phyloP scores from a whole-genome alignment of 352 stramenopile species.

The Pythium periplocum region DNA sequence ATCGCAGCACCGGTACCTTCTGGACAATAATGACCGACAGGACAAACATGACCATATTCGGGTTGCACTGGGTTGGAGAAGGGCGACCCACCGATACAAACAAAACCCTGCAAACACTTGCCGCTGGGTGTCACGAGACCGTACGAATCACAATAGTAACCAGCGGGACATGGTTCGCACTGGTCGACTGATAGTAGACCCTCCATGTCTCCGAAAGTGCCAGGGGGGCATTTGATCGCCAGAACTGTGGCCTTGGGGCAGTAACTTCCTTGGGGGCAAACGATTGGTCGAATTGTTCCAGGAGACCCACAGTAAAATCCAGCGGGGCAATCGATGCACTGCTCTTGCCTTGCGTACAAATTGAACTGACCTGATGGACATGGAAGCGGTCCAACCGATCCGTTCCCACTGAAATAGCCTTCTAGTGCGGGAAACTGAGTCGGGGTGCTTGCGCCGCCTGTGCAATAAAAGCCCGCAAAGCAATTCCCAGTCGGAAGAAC shows the following conservation, averaged over 20 bases:
- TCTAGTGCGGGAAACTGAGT: constrained; percentile 49
- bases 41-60: constrained; percentile 55
- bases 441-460: constrained; percentile 36
- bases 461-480: constrained; percentile 80
- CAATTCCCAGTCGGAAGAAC: constrained; percentile 66
- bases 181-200: constrained; percentile 63
- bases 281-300: constrained; percentile 36
- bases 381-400: constrained; percentile 30
- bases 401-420: constrained; percentile 49
- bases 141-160: constrained; percentile 88
- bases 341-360: constrained; percentile 36
- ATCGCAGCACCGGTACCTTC: constrained; percentile 39
- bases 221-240: constrained; percentile 56
- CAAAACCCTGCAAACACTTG: constrained; percentile 55
- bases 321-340: constrained; percentile 60
- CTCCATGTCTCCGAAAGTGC: constrained; percentile 46
- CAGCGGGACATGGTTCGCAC: constrained; percentile 76
- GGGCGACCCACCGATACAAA: constrained; percentile 48
- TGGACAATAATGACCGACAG: constrained; percentile 69
- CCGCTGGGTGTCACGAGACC: constrained; percentile 44
- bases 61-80: constrained; percentile 47
- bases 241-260: constrained; percentile 49
- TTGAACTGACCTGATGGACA: constrained; percentile 67
- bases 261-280: constrained; percentile 64
- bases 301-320: constrained; percentile 67